phyloP scores from a whole-genome alignment of 768 basidiomycete species.

The Tulasnella sp. region DNA sequence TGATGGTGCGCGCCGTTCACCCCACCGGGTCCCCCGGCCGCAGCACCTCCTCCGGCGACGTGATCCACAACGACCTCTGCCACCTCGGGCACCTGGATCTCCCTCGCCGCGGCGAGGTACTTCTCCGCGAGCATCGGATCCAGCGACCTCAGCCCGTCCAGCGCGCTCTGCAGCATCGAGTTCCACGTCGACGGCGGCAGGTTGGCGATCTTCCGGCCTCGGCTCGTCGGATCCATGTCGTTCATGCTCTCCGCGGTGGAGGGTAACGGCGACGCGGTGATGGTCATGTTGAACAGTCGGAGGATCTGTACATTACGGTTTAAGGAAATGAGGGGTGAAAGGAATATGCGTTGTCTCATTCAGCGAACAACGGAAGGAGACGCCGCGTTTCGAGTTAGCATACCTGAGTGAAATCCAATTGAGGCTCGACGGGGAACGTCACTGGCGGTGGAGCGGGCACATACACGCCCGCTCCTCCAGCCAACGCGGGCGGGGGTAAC shows the following conservation, averaged over 20 bases:
- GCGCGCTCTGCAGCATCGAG: slow-evolving; percentile 23
- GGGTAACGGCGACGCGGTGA: background rate
- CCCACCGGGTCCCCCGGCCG: background rate
- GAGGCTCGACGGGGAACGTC: slow-evolving; percentile 2
- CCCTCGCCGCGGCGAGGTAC: background rate
- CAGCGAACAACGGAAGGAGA: background rate
- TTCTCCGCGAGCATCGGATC: slow-evolving; percentile 28
- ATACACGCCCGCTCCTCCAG: background rate
- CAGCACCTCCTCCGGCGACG: background rate
- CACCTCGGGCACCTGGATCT: slow-evolving; percentile 1
- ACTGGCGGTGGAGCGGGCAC: background rate
- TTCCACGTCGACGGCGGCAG: slow-evolving; percentile 18
- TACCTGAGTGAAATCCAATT: slow-evolving; percentile 3
- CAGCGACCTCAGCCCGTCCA: slow-evolving; percentile 22
- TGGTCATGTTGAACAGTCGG: slow-evolving; percentile 18
- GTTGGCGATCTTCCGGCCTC: background rate
- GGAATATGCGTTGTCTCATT: too few species aligned
- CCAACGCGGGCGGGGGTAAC: background rate
- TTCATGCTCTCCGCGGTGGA: background rate
- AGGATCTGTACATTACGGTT: background rate
- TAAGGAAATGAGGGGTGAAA: background rate
- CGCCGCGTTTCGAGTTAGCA: background rate
- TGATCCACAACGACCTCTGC: background rate
- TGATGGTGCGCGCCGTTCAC: background rate
- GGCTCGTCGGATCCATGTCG: background rate